Base-by-base conservation (phyloP, 306 rosid genomes). In the Castanea sativa region DNA sequence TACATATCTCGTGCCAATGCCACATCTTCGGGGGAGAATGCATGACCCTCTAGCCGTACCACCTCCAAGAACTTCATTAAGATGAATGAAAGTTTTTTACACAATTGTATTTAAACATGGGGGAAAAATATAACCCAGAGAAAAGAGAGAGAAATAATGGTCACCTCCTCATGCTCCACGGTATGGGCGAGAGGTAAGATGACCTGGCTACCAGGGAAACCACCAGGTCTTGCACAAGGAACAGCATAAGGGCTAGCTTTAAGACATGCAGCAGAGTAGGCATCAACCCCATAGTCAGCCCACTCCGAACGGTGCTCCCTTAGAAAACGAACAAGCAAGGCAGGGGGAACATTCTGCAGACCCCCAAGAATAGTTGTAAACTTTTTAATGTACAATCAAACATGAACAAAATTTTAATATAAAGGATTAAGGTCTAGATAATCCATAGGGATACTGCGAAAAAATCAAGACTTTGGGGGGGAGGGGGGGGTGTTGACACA, bases 291-390 rank as follows among this genome's bases (percentile, higher is more conserved):
- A 76, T 90, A 90, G 83, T 95, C 99, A 19, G 99, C 98, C 99
- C 99, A 95, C 65, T 95, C 99, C 0, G 99, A 91, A 1, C 99
- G 92, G 80, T 95, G 99, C 89, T 95, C 99, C 87, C 99, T 91
- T 87, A 95, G 80, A 80, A 93, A 95, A 4, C 96, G 98, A 81
- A 95, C 97, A 74, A 95, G 97, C 85, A 95, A 80, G 55, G 99
- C 98, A 71, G 99, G 99, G 32, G 99, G 99, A 67, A 95, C 99
- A 85, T 92, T 86, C 99, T 95, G 88, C 33, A 77, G 45, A 30
- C 3, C 13, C 56, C 11, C 57, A 79, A 73, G 6, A 25, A 23
- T n/a, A 72, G 13, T 38, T 9, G 10, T n/a, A 58, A 13, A 49
- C 56, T 16, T 13, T 1, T 30, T 16, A 33, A 3, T 63, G 19